These are phyloP conservation scores for Pezicula rhizophila DNA, from an alignment of 2,329 filamentous ascomycete genomes.

Conservation along the genomic window DNA sequence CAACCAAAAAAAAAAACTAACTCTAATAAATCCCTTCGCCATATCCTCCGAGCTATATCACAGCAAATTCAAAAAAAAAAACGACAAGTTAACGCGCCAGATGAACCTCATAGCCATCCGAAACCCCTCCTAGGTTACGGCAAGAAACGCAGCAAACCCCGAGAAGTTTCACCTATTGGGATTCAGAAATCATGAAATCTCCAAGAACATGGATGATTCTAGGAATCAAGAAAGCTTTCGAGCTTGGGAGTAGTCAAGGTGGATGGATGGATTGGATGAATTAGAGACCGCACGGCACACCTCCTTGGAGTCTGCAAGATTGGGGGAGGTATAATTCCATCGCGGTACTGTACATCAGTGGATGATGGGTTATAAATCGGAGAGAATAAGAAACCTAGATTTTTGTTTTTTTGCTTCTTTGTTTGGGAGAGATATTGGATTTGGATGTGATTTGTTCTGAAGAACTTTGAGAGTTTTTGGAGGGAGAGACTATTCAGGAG, in stretches of 20 bases:
- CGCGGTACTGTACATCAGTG: conserved; percentile 47
- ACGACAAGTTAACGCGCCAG: conserved; percentile 31
- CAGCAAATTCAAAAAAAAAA: conserved; percentile 35
- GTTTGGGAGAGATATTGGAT: too few relatives aligned
- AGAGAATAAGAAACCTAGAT: conserved; percentile 37
- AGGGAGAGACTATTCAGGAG: conserved; percentile 35
- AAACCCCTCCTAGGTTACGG: conserved; percentile 49
- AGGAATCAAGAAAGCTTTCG: conserved; percentile 40
- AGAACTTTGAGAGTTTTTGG: conserved; percentile 40
- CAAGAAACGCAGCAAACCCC: conserved; percentile 29
- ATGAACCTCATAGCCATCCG: conserved; percentile 45
- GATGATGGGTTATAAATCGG: conserved; percentile 47
- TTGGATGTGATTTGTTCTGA: conserved; percentile 33
- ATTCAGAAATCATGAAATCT: conserved; percentile 47
- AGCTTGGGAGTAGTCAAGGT: conserved; percentile 45
- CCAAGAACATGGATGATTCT: conserved; percentile 50
- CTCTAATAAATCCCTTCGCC: conserved; percentile 48
- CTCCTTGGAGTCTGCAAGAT: conserved; percentile 44
- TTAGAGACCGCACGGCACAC: conserved; percentile 44
- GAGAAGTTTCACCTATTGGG: conserved; percentile 52
- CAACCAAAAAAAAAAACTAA: conserved; percentile 43
- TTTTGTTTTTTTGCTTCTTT: too few relatives aligned
- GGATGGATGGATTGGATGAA: conserved; percentile 49
- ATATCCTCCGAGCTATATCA: conserved; percentile 41
- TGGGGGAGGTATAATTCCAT: conserved; percentile 39